A percentile compares a stretch with the other conserved stretches of the same genome.
phyloP scores from a whole-genome alignment of 495 filamentous ascomycete species.

The Hypoxylon fragiforme region DNA sequence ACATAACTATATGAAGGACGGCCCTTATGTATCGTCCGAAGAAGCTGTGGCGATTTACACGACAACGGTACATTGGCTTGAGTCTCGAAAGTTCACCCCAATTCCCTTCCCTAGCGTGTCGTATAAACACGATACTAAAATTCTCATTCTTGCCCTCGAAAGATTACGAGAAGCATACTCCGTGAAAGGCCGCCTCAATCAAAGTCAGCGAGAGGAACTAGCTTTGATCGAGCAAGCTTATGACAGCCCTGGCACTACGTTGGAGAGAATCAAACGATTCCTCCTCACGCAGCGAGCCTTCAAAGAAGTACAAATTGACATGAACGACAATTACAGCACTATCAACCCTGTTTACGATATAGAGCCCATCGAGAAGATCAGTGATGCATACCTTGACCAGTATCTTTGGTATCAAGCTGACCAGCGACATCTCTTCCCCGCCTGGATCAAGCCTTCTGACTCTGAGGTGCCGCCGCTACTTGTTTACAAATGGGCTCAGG shows the following conservation, averaged over 20 bases:
- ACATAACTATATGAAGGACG: slow-evolving; percentile 99
- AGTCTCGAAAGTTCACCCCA: slow-evolving; percentile 96
- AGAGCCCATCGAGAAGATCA: slow-evolving; percentile 99
- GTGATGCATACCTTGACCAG: slow-evolving; percentile 97
- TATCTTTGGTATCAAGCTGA: slow-evolving; percentile 99
- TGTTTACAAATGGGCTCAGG: slow-evolving; percentile 99
- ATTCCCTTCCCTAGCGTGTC: slow-evolving; percentile 99
- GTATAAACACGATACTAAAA: slow-evolving; percentile 99
- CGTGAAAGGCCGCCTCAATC: slow-evolving; percentile 95
- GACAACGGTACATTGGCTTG: slow-evolving; percentile 98
- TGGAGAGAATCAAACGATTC: slow-evolving; percentile 97
- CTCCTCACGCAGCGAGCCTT: slow-evolving; percentile 95
- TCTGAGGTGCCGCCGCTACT: slow-evolving; percentile 97
- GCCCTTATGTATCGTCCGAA: slow-evolving; percentile 96
- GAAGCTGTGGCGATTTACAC: slow-evolving; percentile 99
- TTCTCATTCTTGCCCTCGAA: slow-evolving; percentile 94
- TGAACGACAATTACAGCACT: slow-evolving; percentile 99
- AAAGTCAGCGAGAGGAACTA: slow-evolving; percentile 96
- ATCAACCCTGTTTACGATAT: slow-evolving; percentile 99
- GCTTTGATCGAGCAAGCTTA: slow-evolving; percentile 98
- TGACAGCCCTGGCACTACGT: slow-evolving; percentile 93
- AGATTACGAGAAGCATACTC: slow-evolving; percentile 95
- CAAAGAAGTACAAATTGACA: slow-evolving; percentile 99
- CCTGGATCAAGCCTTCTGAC: slow-evolving; percentile 99
- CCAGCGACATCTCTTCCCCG: slow-evolving; percentile 95